phyloP scores from a whole-genome alignment of 1,284 basidiomycete genomes.

The Tilletiopsis washingtonensis region DNA sequence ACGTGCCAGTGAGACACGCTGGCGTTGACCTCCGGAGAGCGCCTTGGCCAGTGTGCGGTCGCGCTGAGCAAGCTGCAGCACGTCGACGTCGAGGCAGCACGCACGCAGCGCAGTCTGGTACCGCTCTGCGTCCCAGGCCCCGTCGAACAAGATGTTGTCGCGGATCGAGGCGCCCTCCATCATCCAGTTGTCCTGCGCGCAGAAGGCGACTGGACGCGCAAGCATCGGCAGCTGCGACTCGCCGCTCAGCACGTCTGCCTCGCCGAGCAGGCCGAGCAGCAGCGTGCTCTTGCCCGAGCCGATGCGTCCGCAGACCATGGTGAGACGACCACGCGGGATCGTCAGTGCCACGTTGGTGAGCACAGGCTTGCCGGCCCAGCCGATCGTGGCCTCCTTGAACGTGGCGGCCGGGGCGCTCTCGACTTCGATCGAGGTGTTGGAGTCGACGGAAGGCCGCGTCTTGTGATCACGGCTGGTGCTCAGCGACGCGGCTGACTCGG shows the following conservation, averaged over 20 bases:
- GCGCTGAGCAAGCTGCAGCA: neutral
- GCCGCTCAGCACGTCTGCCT: slow-evolving; percentile 43
- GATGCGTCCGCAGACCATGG: slow-evolving; percentile 62
- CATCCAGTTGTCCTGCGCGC: slow-evolving; percentile 78
- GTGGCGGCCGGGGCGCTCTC: slow-evolving; percentile 11
- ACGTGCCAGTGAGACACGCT: slow-evolving; percentile 8
- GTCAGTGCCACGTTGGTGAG: neutral
- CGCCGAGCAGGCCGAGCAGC: slow-evolving; percentile 61
- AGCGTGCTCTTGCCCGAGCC: slow-evolving; percentile 69
- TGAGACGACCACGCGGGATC: slow-evolving; percentile 1
- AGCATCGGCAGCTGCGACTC: neutral
- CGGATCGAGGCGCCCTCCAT: slow-evolving; percentile 49
- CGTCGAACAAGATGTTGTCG: slow-evolving; percentile 61
- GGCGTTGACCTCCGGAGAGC: slow-evolving; percentile 12
- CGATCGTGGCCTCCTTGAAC: slow-evolving; percentile 16
- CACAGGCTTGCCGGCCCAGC: slow-evolving; percentile 13
- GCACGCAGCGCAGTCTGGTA: slow-evolving; percentile 5
- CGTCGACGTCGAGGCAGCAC: slow-evolving; percentile 2
- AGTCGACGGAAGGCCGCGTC: no score
- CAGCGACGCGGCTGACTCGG: neutral
- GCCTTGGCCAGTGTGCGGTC: slow-evolving; percentile 6
- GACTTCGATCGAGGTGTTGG: slow-evolving; percentile 2
- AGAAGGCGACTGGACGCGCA: slow-evolving; percentile 60
- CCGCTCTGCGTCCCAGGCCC: slow-evolving; percentile 55
- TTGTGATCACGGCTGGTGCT: neutral